phyloP scores from a whole-genome alignment of 2,329 filamentous ascomycete genomes.

The Emericellopsis atlantica region DNA sequence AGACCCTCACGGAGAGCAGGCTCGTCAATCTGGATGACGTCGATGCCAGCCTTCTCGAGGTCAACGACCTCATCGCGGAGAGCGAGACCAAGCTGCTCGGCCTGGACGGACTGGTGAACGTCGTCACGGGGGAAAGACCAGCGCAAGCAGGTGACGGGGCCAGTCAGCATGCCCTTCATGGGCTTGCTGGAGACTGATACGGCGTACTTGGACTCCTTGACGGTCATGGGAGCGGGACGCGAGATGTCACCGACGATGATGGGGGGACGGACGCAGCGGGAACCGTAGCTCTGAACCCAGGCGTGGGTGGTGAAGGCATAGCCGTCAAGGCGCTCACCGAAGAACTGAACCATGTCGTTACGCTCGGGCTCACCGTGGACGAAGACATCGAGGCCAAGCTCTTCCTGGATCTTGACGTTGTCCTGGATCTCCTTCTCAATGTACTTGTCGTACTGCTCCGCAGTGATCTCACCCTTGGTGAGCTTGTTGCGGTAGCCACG shows the following conservation, averaged over 20 bases:
- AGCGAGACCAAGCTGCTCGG: constrained; percentile 94
- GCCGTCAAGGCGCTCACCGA: constrained; percentile 90
- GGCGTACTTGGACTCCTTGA: constrained; percentile 99
- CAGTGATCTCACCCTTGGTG: constrained; percentile 95
- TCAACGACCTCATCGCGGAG: constrained; percentile 98
- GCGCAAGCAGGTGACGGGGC: constrained; percentile 94
- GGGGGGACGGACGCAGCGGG: constrained; percentile 92
- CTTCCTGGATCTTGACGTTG: constrained; percentile 92
- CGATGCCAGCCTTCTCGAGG: constrained; percentile 91
- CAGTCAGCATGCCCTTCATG: constrained; percentile 99
- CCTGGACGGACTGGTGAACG: constrained; percentile 97
- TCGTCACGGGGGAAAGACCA: constrained; percentile 99
- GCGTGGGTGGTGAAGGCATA: constrained; percentile 99
- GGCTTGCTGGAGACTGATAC: constrained; percentile 93
- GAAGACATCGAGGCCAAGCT: constrained; percentile 92
- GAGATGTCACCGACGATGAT: constrained; percentile 99
- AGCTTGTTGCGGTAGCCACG: constrained; percentile 94
- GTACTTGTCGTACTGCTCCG: constrained; percentile 92
- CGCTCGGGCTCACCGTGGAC: constrained; percentile 99
- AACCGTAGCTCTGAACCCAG: constrained; percentile 98
- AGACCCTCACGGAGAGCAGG: constrained; percentile 98
- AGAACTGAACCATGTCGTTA: constrained; percentile 99
- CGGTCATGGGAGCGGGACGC: constrained; percentile 92
- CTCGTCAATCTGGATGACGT: constrained; percentile 98
- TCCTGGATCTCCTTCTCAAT: constrained; percentile 98